Evolutionary conservation across 192 early-diverging fungal genomes (phyloP).

Genomic region (Dimargaris verticillata): DNA sequence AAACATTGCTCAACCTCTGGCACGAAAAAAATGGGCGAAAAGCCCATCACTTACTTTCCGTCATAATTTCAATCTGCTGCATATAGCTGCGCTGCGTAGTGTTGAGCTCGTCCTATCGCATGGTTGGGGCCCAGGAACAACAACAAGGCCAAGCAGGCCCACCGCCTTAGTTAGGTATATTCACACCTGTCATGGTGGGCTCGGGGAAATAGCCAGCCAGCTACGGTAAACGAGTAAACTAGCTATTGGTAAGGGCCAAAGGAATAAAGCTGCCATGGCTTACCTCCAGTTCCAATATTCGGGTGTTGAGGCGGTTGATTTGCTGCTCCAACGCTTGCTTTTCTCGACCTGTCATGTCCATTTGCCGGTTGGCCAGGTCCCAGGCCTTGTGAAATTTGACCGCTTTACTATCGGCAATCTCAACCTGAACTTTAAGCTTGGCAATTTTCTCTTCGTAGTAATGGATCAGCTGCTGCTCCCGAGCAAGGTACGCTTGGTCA

Average conservation of each 20-base stretch:
- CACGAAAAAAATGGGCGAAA: too few relatives aligned
- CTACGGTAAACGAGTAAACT: too few relatives aligned
- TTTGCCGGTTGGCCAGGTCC: not conserved
- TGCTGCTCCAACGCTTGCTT: not conserved
- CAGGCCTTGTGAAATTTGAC: constrained; percentile 9
- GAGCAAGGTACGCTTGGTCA: not conserved
- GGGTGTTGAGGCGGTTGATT: not conserved
- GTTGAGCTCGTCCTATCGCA: not conserved
- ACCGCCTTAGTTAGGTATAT: too few relatives aligned
- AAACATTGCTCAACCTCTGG: too few relatives aligned
- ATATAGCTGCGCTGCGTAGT: not conserved
- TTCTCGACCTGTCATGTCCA: not conserved
- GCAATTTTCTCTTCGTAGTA: constrained; percentile 4
- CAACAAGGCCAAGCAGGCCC: too few relatives aligned
- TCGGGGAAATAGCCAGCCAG: too few relatives aligned
- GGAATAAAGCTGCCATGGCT: not conserved
- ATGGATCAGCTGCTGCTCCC: not conserved
- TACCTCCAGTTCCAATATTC: constrained; percentile 6
- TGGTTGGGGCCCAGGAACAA: too few relatives aligned
- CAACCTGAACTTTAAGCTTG: constrained; percentile 3
- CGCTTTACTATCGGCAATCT: constrained; percentile 11
- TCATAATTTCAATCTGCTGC: constrained; percentile 2
- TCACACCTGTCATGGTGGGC: too few relatives aligned
- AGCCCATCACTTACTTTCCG: not conserved
- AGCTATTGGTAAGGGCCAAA: too few relatives aligned